These are phyloP conservation scores for Canavalia gladiata DNA, from an alignment of 306 rosid genomes.

Conservation along the genomic window DNA sequence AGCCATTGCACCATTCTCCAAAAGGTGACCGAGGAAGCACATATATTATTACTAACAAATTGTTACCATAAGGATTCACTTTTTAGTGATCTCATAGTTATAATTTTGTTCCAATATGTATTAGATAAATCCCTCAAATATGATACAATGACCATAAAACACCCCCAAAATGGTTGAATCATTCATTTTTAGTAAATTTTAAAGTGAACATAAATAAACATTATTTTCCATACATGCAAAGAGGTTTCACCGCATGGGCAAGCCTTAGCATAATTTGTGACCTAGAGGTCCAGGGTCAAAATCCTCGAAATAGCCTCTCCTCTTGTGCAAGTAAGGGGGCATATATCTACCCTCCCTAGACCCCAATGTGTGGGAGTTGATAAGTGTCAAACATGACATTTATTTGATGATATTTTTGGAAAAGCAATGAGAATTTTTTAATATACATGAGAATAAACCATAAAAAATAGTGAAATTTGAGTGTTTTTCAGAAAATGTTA, in stretches of 20 bases:
- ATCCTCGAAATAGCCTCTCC: not conserved
- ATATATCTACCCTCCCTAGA: not conserved
- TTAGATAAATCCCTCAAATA: constrained; percentile 27
- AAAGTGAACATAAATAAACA: constrained; percentile 16
- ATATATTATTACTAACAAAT: not conserved
- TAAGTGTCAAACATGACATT: too few relatives aligned
- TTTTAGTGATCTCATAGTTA: not conserved
- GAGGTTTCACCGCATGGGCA: not conserved
- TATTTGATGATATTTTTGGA: too few relatives aligned
- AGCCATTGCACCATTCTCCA: constrained; percentile 2
- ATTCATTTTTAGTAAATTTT: constrained; percentile 3
- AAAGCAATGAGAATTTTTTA: too few relatives aligned
- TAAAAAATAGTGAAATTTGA: too few relatives aligned
- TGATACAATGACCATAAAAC: constrained; percentile 23
- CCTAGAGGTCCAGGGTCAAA: not conserved
- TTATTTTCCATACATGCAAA: not conserved
- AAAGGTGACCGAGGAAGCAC: not conserved
- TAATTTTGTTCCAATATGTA: not conserved
- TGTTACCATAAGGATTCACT: constrained; percentile 2
- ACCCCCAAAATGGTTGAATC: constrained; percentile 24
- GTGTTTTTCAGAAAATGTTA: too few relatives aligned
- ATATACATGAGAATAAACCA: too few relatives aligned
- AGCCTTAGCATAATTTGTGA: not conserved
- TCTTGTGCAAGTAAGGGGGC: not conserved
- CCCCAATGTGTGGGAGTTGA: not conserved